These are phyloP conservation scores for Neofusicoccum cordaticola DNA, from an alignment of 2,329 filamentous ascomycete species.

Conservation along the genomic window DNA sequence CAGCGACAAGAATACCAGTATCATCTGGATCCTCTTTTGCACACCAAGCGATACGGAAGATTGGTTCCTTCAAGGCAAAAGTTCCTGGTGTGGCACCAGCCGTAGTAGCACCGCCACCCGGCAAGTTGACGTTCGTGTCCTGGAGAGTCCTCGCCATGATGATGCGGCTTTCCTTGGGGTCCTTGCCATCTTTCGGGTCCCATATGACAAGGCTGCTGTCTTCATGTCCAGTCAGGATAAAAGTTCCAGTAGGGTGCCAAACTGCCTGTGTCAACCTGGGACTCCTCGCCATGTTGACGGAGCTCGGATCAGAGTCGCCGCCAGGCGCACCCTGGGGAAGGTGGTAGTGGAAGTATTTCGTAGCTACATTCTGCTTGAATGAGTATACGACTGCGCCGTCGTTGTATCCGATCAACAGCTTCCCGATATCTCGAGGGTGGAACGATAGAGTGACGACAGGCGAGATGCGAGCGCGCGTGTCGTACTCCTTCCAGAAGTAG, in stretches of 20 bases:
- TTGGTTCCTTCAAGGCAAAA: conserved; percentile 66
- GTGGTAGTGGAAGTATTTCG: conserved; percentile 79
- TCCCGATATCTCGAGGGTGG: conserved; percentile 89
- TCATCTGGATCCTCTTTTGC: conserved; percentile 92
- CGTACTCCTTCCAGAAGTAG: conserved; percentile 78
- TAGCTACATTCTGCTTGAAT: conserved; percentile 82
- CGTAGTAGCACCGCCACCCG: conserved; percentile 47
- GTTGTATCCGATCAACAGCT: conserved; percentile 84
- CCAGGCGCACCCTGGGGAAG: conserved; percentile 79
- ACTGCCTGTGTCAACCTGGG: conserved; percentile 78
- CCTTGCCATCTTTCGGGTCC: conserved; percentile 79
- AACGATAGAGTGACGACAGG: conserved; percentile 75
- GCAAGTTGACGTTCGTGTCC: conserved; percentile 69
- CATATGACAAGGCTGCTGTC: conserved; percentile 91
- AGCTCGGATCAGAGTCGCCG: conserved; percentile 64
- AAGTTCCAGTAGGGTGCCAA: conserved; percentile 94
- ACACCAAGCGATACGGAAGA: conserved; percentile 83
- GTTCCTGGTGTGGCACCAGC: conserved; percentile 47
- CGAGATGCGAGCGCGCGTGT: conserved; percentile 63
- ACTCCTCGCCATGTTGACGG: conserved; percentile 60
- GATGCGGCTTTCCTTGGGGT: conserved; percentile 80
- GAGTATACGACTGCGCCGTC: conserved; percentile 88
- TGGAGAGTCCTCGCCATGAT: conserved; percentile 79
- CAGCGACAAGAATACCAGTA: conserved; percentile 81
- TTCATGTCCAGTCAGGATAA: conserved; percentile 81